Evolutionary conservation across 2,329 filamentous ascomycete species (phyloP), one percentile per base, ranked within the genome.

Genomic region (Cladosporium colombiae): DNA sequence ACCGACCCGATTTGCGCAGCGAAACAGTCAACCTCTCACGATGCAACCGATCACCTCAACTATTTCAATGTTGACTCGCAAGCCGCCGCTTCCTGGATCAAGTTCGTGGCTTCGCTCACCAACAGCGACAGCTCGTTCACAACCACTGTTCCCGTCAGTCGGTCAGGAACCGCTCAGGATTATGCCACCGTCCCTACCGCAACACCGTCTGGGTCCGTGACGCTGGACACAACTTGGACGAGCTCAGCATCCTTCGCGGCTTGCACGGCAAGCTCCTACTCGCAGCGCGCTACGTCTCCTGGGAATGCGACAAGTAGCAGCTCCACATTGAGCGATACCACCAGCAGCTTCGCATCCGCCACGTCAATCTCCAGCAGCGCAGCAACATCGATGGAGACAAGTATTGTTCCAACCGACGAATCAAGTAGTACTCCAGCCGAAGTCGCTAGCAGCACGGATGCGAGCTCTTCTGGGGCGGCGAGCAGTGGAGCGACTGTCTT

Each of bases 1-100:
- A 74, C 74, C 7, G 80, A 81, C 62, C 78, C 79, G 0, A 77
- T 80, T 65, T 81, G 80, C 66, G 79, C 78, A 16, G 71, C 71
- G 3, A 65, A 66, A 31, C 61, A 61, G n/a, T 35, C 61, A 18
- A 78, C 77, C 13, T 68, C 73, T 21, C 69, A 70, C 3, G 70
- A 72, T 2, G 71, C 70, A 5, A 71, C 70, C 18, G 50, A 53
- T 27, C 78, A 80, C 63, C 70, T 77, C 5, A 77, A 76, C 68
- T 80, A 80, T 65, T 79, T 79, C 66, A 73, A 78, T 40, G 49
- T 77, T 29, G 74, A 74, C 64, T 68, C 71, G 2, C 57, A 69
- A 10, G 63, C 68, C 23, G 73, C 73, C 3, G 74, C 67, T 3
- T 65, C 66, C 3, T 77, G 74, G 73, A 72, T 76, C 50, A 71